Percentiles rank a stretch among this genome's conserved stretches.
Evolutionary conservation across 2,329 filamentous ascomycete genomes (phyloP).

Genomic region (Hypomyces perniciosus): DNA sequence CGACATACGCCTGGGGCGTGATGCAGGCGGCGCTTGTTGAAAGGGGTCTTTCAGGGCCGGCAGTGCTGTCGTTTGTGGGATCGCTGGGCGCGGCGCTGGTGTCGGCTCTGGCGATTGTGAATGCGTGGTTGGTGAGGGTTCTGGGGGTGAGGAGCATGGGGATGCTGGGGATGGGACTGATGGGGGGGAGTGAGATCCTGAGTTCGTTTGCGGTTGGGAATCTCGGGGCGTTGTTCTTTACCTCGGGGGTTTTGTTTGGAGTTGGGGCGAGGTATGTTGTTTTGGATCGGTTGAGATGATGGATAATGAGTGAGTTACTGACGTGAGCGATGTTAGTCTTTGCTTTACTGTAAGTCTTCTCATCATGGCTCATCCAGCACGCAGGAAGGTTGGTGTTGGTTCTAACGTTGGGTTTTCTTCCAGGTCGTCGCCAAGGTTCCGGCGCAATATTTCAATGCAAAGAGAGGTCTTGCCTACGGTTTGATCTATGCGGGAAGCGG

Average conservation of each 20-base stretch:
- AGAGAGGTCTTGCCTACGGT: conserved; percentile 50
- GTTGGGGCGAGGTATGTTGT: conserved; percentile 24
- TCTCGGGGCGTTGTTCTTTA: conserved; percentile 30
- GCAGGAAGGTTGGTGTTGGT: too few relatives aligned
- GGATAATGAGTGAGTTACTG: neutral
- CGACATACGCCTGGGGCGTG: conserved; percentile 54
- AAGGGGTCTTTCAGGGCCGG: conserved; percentile 40
- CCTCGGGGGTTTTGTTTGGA: conserved; percentile 27
- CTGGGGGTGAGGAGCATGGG: conserved; percentile 43
- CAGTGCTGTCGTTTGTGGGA: conserved; percentile 54
- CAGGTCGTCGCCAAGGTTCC: conserved; percentile 40
- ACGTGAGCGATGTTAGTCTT: conserved; percentile 18
- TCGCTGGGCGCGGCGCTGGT: conserved; percentile 45
- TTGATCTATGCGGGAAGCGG: conserved; percentile 49
- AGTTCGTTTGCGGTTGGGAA: conserved; percentile 33
- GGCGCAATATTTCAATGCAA: conserved; percentile 49
- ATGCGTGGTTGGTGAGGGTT: conserved; percentile 43
- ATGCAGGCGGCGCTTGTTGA: conserved; percentile 51
- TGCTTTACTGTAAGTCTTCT: conserved; percentile 32
- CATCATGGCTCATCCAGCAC: too few relatives aligned
- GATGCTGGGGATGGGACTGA: conserved; percentile 42
- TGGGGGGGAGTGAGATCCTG: conserved; percentile 44
- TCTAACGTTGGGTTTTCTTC: too few relatives aligned
- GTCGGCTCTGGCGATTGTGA: conserved; percentile 45
- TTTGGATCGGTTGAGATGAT: neutral